These are phyloP conservation scores for Phytophthora ramorum DNA, from an alignment of 352 stramenopile species.

Conservation along the genomic window DNA sequence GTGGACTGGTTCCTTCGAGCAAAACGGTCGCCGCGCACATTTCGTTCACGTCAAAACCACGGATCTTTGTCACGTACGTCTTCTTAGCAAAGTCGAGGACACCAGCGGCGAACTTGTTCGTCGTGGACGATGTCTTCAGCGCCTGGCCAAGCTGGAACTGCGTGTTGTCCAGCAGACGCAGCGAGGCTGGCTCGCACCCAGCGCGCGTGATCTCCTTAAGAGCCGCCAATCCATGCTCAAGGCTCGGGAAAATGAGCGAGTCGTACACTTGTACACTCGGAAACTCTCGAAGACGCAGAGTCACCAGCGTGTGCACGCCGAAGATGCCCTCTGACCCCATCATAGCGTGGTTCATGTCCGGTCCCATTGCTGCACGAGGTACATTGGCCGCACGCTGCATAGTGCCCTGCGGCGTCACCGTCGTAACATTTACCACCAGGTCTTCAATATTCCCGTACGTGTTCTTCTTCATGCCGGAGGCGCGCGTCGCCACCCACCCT, in stretches of 20 bases:
- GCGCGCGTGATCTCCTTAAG: conserved; percentile 81
- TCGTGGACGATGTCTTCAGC: conserved; percentile 71
- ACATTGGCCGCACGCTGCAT: conserved; percentile 59
- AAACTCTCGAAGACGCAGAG: conserved; percentile 90
- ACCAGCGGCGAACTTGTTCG: conserved; percentile 52
- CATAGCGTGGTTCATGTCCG: conserved; percentile 89
- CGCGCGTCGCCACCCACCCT: conserved; percentile 93
- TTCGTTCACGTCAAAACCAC: conserved; percentile 71
- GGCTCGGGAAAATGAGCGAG: conserved; percentile 89
- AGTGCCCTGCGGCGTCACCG: conserved; percentile 71
- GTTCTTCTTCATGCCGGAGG: conserved; percentile 96
- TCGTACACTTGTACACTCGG: conserved; percentile 88
- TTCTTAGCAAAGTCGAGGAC: conserved; percentile 86
- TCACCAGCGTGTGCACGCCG: conserved; percentile 94
- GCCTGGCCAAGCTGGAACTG: conserved; percentile 95
- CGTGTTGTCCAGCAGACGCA: conserved; percentile 94
- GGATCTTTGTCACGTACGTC: conserved; percentile 81
- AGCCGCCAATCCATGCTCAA: conserved; percentile 82
- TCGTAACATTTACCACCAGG: conserved; percentile 87
- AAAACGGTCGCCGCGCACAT: conserved; percentile 91
- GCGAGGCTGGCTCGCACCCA: conserved; percentile 82
- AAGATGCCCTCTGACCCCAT: conserved; percentile 95
- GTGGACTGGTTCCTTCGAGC: conserved; percentile 79
- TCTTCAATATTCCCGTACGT: conserved; percentile 96
- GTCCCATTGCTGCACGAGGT: conserved; percentile 87